These are phyloP conservation scores for Shiraia sp. DNA, from an alignment of 2,329 filamentous ascomycete species.

Conservation along the genomic window DNA sequence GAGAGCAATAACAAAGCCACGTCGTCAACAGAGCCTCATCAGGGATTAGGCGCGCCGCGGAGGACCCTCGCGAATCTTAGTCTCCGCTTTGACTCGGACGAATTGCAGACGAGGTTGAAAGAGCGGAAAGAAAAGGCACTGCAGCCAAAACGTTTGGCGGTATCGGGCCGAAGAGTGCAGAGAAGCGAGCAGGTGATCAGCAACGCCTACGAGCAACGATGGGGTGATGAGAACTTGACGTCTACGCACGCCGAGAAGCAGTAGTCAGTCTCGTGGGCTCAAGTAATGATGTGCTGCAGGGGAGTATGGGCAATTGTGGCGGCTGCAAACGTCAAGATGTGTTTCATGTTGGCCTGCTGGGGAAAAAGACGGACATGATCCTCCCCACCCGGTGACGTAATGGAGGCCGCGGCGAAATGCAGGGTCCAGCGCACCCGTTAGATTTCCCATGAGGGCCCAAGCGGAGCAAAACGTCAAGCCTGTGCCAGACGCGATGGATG, in stretches of 20 bases:
- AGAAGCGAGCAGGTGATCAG: neutral
- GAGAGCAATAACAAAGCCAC: too few relatives aligned
- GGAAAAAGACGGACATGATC: conserved; percentile 12
- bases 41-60: too few relatives aligned
- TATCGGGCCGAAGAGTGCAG: conserved; percentile 1
- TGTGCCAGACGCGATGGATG: neutral
- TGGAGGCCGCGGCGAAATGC: conserved; percentile 13
- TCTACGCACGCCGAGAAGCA: conserved; percentile 20
- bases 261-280: conserved; percentile 16
- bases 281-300: conserved; percentile 16
- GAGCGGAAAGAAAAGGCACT: neutral
- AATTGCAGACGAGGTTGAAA: neutral
- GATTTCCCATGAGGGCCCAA: too few relatives aligned
- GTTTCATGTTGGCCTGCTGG: conserved; percentile 16
- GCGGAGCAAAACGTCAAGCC: conserved; percentile 5
- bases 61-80: too few relatives aligned
- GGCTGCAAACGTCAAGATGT: conserved; percentile 21
- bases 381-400: conserved; percentile 25
- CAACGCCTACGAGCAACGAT: neutral
- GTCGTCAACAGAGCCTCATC: too few relatives aligned
- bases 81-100: neutral
- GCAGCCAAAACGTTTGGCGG: conserved; percentile 2
- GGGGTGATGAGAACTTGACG: conserved; percentile 1
- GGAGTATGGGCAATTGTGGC: conserved; percentile 4
- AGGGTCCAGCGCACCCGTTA: conserved; percentile 11